phyloP scores from a whole-genome alignment of 257 asterid genomes.

The Fraxinus excelsior region DNA sequence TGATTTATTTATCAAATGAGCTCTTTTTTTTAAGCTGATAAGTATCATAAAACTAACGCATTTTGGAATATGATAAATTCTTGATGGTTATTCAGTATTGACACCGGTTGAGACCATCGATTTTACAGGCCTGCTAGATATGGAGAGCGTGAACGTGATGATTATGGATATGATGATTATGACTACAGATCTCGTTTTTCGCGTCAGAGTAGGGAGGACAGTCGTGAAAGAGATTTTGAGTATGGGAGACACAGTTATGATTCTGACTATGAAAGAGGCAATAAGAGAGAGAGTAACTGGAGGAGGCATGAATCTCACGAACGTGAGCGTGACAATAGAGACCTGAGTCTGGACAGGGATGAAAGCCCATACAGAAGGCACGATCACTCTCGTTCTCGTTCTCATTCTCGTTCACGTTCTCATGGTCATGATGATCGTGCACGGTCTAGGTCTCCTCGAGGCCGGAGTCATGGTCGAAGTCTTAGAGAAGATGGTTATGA shows the following conservation, averaged over 20 bases:
- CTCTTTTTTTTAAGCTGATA: constrained; percentile 41
- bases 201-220: constrained; percentile 70
- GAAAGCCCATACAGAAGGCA: constrained; percentile 69
- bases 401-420: constrained; percentile 73
- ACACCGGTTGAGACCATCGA: constrained; percentile 43
- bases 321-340: constrained; percentile 80
- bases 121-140: constrained; percentile 80
- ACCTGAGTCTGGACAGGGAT: constrained; percentile 77
- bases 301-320: constrained; percentile 84
- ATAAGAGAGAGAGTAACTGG: constrained; percentile 80
- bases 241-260: constrained; percentile 80
- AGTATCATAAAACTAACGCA: constrained; percentile 38
- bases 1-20: constrained; percentile 40
- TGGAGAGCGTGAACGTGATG: constrained; percentile 79
- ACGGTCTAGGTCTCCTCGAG: constrained; percentile 90
- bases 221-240: constrained; percentile 83
- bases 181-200: constrained; percentile 70
- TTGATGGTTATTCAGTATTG: constrained; percentile 39
- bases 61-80: constrained; percentile 27
- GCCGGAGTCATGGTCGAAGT: constrained; percentile 79
- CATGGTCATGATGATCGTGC: constrained; percentile 73
- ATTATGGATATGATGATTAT: constrained; percentile 81
- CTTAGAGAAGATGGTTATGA: constrained; percentile 89
- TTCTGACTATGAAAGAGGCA: constrained; percentile 86
- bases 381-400: constrained; percentile 64